Percentiles rank a stretch among this genome's conserved stretches.
Evolutionary conservation across 768 basidiomycete species (phyloP).

Genomic region (Clavulina sp.): DNA sequence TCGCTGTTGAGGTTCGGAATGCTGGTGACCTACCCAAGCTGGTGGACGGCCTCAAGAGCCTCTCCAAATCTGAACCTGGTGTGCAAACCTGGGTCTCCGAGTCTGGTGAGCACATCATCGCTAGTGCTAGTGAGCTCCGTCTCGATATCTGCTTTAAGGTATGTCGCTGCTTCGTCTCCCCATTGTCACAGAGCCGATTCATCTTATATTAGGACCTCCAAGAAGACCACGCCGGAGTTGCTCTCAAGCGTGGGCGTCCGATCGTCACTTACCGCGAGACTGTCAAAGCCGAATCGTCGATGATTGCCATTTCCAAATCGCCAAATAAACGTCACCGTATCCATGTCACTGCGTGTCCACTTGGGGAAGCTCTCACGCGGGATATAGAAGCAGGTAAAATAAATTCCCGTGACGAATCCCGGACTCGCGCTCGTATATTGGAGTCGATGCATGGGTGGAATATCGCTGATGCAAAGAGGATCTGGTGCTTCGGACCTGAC

Average conservation of each 20-base stretch:
- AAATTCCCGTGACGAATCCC: conserved; percentile 91
- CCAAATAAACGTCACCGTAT: conserved; percentile 99
- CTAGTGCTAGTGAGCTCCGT: conserved; percentile 97
- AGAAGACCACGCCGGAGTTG: conserved; percentile 98
- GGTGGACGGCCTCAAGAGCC: conserved; percentile 98
- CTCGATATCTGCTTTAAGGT: conserved; percentile 99
- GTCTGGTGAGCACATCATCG: conserved; percentile 95
- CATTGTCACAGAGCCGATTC: background rate
- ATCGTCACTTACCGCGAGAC: conserved; percentile 98
- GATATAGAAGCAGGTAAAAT: conserved; percentile 82
- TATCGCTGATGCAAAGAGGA: conserved; percentile 97
- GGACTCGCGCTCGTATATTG: conserved; percentile 81
- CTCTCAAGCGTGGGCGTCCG: conserved; percentile 93
- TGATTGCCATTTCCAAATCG: conserved; percentile 93
- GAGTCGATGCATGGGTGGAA: conserved; percentile 98
- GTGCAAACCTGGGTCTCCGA: conserved; percentile 88
- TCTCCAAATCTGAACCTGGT: conserved; percentile 99
- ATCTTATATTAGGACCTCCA: conserved; percentile 63
- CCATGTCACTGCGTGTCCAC: conserved; percentile 78
- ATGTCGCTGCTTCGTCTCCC: conserved; percentile 6
- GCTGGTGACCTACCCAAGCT: conserved; percentile 97
- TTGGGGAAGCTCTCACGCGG: conserved; percentile 85
- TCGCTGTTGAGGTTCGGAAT: conserved; percentile 99
- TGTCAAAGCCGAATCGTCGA: conserved; percentile 86
- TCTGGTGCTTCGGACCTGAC: conserved; percentile 99